Conservation (phyloP, 108 stramenopile genomes). For the Epithemia pelagica region DNA sequence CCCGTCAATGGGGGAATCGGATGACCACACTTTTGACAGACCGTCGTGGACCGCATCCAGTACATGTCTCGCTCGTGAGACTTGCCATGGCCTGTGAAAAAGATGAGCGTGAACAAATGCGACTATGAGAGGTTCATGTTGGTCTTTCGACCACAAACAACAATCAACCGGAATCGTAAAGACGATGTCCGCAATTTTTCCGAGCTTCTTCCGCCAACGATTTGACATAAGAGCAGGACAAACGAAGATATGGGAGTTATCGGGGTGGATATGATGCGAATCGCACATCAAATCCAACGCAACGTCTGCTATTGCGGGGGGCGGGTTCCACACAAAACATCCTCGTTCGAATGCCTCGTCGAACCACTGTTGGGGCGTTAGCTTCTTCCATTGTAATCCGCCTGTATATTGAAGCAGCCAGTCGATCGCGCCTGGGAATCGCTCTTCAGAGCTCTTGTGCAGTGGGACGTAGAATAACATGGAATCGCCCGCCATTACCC, state of each 20-base stretch:
- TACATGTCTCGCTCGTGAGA: not conserved
- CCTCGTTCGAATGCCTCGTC: not conserved
- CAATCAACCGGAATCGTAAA: conserved; percentile 17
- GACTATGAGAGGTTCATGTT: conserved; percentile 31
- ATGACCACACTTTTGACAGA: conserved; percentile 26
- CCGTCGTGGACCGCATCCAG: conserved; percentile 13
- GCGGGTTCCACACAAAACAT: conserved; percentile 21
- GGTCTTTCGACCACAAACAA: conserved; percentile 14
- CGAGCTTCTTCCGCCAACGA: conserved; percentile 25
- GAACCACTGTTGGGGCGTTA: no score
- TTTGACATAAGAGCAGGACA: conserved; percentile 36
- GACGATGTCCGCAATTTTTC: conserved; percentile 15
- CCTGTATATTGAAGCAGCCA: no score
- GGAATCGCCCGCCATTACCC: no score
- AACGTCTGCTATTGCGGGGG: conserved; percentile 24
- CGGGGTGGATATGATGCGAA: conserved; percentile 19
- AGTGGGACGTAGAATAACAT: no score
- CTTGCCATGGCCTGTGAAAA: conserved; percentile 19
- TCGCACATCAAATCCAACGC: conserved; percentile 23
- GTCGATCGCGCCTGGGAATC: no score
- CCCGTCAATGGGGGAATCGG: conserved; percentile 12
- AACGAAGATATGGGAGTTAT: conserved; percentile 24
- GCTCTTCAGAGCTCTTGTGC: no score
- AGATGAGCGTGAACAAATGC: conserved; percentile 31
- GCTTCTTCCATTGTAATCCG: no score